Evolutionary conservation across 805 yeast genomes (phyloP), one percentile per base, ranked within the genome.

Genomic region (Vanderwaltozyma polyspora): DNA sequence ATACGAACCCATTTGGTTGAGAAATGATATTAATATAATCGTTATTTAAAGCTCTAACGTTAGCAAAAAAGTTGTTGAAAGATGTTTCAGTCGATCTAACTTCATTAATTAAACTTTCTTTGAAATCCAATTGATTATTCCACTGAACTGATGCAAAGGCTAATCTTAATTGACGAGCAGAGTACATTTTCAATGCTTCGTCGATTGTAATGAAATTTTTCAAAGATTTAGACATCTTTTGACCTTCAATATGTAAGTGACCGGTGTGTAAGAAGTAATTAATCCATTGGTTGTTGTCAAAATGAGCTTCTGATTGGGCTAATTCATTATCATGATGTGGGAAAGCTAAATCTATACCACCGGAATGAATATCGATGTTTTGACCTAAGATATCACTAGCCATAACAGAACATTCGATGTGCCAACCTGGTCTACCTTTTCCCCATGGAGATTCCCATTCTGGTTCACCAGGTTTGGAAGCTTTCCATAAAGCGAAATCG

Each of bases 301-400:
- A 89, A 57, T 77, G 79, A 6, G 97, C 97, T 59, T 91, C 99
- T 19, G 87, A 72, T 66, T 91, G 99, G 1, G 99, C 99, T 43
- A 91, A 67, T 63, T 91, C 99, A 52, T 91, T 91, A 60, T 91
- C 99, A 62, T 91, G 99, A 59, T 91, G 99, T 3, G 99, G 99
- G 66, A 91, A 91, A 15, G 97, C 95, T 51, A 91, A 70, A 63
- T 91, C 98, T 35, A 91, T 76, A 44, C 98, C 98, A 38, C 98
- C 98, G 13, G 94, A 78, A 57, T 91, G 98, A 45, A 91, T 84
- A 59, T 91, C 98, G 70, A 91, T 81, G 39, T 69, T 68, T 15
- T 72, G 60, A 4, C 97, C 97, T 25, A 82, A 69, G 31, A 87
- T 70, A 46, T 86, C 94, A 34, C 86, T 72, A 2, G 97, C 97